phyloP scores from a whole-genome alignment of 805 yeast genomes.

The Sugiyamaella marilandica region DNA sequence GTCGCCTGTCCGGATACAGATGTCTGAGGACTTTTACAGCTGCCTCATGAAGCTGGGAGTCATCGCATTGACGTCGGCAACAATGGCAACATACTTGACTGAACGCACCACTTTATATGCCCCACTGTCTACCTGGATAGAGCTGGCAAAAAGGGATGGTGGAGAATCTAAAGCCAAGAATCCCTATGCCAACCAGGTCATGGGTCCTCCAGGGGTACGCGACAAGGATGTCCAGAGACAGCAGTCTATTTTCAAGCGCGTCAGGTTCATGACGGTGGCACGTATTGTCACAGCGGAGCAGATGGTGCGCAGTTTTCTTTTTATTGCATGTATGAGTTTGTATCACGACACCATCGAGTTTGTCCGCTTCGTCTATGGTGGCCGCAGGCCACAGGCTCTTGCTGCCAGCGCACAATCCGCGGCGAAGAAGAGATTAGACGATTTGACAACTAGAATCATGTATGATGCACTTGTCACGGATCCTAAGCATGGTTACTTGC shows the following conservation, averaged over 20 bases:
- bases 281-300: constrained; percentile 13
- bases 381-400: too few relatives aligned
- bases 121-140: constrained; percentile 57
- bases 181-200: constrained; percentile 57
- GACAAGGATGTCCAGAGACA: neutral
- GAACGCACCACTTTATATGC: constrained; percentile 48
- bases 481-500: constrained; percentile 23
- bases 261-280: constrained; percentile 8
- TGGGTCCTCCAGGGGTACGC: constrained; percentile 30
- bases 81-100: constrained; percentile 58
- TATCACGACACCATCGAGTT: neutral
- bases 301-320: constrained; percentile 13
- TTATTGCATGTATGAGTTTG: constrained; percentile 1
- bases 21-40: constrained; percentile 63
- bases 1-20: constrained; percentile 30
- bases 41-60: constrained; percentile 56
- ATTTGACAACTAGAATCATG: constrained; percentile 10
- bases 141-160: constrained; percentile 21
- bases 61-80: constrained; percentile 62
- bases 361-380: too few relatives aligned
- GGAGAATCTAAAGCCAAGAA: neutral
- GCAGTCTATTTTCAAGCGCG: neutral
- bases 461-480: constrained; percentile 17
- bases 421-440: too few relatives aligned
- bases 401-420: too few relatives aligned